A percentile compares a stretch with the other conserved stretches of the same genome.
Evolutionary conservation across 2,329 filamentous ascomycete species (phyloP).

Genomic region (Colletotrichum paranaense): DNA sequence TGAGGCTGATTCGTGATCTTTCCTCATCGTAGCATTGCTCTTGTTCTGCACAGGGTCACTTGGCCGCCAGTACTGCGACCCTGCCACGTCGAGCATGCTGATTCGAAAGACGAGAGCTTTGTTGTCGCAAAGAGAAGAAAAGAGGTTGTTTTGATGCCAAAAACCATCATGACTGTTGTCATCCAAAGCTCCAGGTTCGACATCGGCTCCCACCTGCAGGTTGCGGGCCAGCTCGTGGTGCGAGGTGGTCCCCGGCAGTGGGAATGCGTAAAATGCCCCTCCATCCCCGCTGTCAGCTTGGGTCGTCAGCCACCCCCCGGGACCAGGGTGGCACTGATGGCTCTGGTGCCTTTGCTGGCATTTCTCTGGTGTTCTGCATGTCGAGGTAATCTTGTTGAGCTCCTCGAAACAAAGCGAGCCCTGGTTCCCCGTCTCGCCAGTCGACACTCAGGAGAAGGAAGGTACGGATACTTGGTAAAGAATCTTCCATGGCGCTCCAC

Average conservation of each 20-base stretch:
- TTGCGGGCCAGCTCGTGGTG: background rate
- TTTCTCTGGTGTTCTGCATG: conserved; percentile 21
- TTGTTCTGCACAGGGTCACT: background rate
- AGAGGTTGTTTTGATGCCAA: background rate
- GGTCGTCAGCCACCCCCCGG: conserved; percentile 11
- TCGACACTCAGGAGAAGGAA: conserved; percentile 22
- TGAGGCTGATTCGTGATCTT: conserved; percentile 17
- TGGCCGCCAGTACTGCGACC: background rate
- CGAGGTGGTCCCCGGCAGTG: background rate
- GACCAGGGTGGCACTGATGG: conserved; percentile 24
- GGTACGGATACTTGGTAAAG: background rate
- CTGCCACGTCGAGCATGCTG: background rate
- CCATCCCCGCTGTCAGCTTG: background rate
- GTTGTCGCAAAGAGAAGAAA: background rate
- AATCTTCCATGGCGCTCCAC: conserved; percentile 18
- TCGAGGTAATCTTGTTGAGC: conserved; percentile 26
- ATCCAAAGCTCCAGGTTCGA: background rate
- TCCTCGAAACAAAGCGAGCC: conserved; percentile 34
- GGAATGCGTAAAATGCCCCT: background rate
- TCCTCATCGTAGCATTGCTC: conserved; percentile 7
- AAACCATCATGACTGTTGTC: background rate
- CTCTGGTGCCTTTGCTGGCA: conserved; percentile 11
- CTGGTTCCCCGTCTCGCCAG: conserved; percentile 24
- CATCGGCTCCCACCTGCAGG: background rate
- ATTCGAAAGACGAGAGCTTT: background rate